A percentile compares a stretch with the other conserved stretches of the same genome.
Evolutionary conservation across 2,329 filamentous ascomycete genomes (phyloP).

Genomic region (Purpureocillium lavendulum): DNA sequence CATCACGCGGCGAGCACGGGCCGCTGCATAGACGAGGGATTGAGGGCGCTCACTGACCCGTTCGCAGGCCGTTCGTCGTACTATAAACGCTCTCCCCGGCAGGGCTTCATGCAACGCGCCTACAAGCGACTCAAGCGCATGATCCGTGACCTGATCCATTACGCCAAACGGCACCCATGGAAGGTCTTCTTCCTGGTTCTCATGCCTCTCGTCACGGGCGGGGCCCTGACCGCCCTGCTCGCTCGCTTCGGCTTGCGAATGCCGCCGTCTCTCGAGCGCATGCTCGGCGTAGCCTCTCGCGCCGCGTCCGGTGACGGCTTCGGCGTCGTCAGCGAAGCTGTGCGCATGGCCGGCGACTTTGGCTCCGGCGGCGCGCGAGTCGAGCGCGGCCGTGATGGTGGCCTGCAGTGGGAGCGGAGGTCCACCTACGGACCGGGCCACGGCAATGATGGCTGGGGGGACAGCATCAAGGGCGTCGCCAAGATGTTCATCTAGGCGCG

Average conservation of each 20-base stretch:
- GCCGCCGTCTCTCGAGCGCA: conserved; percentile 53
- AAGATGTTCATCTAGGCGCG: conserved; percentile 25
- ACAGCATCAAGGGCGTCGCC: conserved; percentile 27
- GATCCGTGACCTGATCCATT: conserved; percentile 71
- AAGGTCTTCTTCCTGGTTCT: conserved; percentile 84
- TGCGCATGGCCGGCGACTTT: conserved; percentile 39
- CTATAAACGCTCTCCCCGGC: conserved; percentile 75
- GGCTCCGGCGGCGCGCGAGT: conserved; percentile 16
- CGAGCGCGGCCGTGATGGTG: conserved; percentile 25
- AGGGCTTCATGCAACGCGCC: conserved; percentile 66
- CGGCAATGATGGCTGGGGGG: conserved; percentile 22
- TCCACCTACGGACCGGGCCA: conserved; percentile 20
- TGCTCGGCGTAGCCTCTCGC: conserved; percentile 45
- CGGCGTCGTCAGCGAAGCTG: conserved; percentile 46
- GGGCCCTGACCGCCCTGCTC: conserved; percentile 69
- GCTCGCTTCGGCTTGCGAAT: conserved; percentile 71
- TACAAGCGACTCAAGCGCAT: conserved; percentile 71
- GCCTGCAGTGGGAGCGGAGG: conserved; percentile 29
- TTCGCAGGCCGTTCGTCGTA: conserved; percentile 48
- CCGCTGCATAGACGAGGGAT: not conserved
- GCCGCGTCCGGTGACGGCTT: conserved; percentile 36
- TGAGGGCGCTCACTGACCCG: not conserved
- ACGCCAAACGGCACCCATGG: conserved; percentile 73
- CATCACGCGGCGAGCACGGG: too few relatives aligned
- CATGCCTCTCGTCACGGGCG: conserved; percentile 79